Evolutionary conservation across 768 basidiomycete genomes (phyloP).

Genomic region (Tulasnella sp.): DNA sequence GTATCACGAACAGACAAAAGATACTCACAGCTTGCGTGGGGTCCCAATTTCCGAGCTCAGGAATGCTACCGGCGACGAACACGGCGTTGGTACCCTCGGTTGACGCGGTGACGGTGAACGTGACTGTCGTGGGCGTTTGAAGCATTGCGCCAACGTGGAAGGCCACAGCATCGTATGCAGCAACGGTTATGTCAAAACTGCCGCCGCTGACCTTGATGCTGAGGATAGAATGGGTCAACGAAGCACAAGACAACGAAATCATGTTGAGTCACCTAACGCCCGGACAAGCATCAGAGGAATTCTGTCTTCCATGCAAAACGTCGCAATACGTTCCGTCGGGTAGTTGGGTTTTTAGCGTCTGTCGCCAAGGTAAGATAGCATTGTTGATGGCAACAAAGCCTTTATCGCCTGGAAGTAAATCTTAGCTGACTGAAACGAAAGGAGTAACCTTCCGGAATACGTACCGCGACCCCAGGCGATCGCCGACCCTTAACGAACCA

Average conservation of each 20-base stretch:
- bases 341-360: constrained; percentile 45
- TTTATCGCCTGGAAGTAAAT: too few species aligned
- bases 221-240: not conserved
- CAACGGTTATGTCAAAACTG: not conserved
- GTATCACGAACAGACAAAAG: too few species aligned
- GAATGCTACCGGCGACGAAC: not conserved
- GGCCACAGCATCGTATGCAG: not conserved
- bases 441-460: too few species aligned
- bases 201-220: not conserved
- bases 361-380: constrained; percentile 40
- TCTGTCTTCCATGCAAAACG: constrained; percentile 38
- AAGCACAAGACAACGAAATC: too few species aligned
- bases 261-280: constrained; percentile 42
- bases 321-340: constrained; percentile 52
- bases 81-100: not conserved
- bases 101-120: not conserved
- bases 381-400: constrained; percentile 63
- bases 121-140: too few species aligned
- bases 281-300: constrained; percentile 35
- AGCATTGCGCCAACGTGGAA: not conserved
- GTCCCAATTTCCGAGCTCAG: not conserved
- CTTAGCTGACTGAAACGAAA: too few species aligned
- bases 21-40: not conserved
- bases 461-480: too few species aligned
- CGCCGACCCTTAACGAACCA: too few species aligned